Percentiles rank a stretch among this genome's conserved stretches.
Conservation (phyloP, 2,329 filamentous ascomycete species). For the Neoarthrinium moseri region DNA sequence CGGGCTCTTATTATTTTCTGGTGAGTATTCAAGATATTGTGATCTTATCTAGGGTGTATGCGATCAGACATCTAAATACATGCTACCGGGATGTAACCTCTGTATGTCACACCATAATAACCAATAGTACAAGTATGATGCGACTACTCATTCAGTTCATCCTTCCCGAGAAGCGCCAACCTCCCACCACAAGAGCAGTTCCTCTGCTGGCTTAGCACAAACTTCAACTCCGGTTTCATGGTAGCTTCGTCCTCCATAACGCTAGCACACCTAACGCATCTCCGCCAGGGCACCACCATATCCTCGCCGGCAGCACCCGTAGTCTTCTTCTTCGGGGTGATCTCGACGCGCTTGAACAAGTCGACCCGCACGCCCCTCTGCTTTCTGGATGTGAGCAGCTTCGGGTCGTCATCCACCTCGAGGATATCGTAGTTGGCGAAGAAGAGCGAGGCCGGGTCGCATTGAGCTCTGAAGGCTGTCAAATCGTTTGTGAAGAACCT, state of each 20-base stretch:
- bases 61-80: too few relatives aligned
- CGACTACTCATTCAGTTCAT: constrained; percentile 10
- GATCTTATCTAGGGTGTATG: too few relatives aligned
- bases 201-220: constrained; percentile 53
- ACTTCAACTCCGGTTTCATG: constrained; percentile 48
- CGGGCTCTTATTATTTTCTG: too few relatives aligned
- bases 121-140: too few relatives aligned
- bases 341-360: constrained; percentile 58
- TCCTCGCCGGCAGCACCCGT: constrained; percentile 6
- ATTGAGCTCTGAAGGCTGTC: constrained; percentile 53
- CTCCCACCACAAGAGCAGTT: constrained; percentile 55
- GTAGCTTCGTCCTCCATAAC: constrained; percentile 61
- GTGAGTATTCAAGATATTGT: too few relatives aligned
- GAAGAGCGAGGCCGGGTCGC: constrained; percentile 68
- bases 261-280: constrained; percentile 60
- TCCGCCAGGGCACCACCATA: constrained; percentile 33
- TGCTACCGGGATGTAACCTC: too few relatives aligned
- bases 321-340: constrained; percentile 41
- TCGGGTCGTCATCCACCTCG: constrained; percentile 59
- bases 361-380: constrained; percentile 44
- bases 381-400: constrained; percentile 40
- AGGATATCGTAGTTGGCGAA: constrained; percentile 71
- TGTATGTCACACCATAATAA: too few relatives aligned
- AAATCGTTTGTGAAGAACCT: constrained; percentile 63
- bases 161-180: constrained; percentile 43